A percentile compares a stretch with the other conserved stretches of the same genome.
phyloP scores from a whole-genome alignment of 768 basidiomycete genomes.

The Nidularia sp. region DNA sequence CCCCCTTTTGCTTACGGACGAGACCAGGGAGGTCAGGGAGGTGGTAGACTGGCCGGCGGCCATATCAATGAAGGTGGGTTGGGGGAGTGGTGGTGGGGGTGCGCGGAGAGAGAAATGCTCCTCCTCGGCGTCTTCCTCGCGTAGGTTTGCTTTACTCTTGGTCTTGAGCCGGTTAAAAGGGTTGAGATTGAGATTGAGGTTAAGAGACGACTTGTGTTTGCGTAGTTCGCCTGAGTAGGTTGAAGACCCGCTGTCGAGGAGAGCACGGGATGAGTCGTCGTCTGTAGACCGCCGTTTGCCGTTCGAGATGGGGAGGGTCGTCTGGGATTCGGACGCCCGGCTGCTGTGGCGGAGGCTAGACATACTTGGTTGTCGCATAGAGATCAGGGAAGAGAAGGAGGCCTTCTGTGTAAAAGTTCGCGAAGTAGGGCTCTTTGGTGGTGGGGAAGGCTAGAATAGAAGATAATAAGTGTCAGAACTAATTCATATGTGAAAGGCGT shows the following conservation, averaged over 20 bases:
- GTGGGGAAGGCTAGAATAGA: slow-evolving; percentile 12
- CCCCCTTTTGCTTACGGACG: slow-evolving; percentile 2
- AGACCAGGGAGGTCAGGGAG: slow-evolving; percentile 4
- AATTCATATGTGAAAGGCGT: no score
- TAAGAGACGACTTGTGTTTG: slow-evolving; percentile 7
- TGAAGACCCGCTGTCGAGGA: slow-evolving; percentile 6
- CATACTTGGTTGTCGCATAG: slow-evolving; percentile 11
- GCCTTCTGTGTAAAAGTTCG: slow-evolving; percentile 18
- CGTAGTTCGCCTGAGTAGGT: slow-evolving; percentile 5
- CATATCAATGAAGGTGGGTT: slow-evolving; percentile 2
- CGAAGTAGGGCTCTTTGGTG: slow-evolving; percentile 11
- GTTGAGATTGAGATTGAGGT: neutral
- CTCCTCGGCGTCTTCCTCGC: neutral
- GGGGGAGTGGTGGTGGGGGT: neutral
- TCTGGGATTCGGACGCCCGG: slow-evolving; percentile 13
- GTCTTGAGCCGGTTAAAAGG: neutral
- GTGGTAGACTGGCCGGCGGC: neutral
- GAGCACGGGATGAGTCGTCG: slow-evolving; percentile 9
- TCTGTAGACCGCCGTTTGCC: slow-evolving; percentile 7
- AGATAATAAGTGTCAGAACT: neutral
- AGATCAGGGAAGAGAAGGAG: slow-evolving; percentile 18
- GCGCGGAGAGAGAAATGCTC: neutral
- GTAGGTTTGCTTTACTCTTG: neutral
- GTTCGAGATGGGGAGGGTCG: slow-evolving; percentile 14
- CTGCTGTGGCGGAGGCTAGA: slow-evolving; percentile 4